A percentile compares a stretch with the other conserved stretches of the same genome.
Evolutionary conservation across 257 asterid species (phyloP).

Genomic region (Ajuga chamaepitys): DNA sequence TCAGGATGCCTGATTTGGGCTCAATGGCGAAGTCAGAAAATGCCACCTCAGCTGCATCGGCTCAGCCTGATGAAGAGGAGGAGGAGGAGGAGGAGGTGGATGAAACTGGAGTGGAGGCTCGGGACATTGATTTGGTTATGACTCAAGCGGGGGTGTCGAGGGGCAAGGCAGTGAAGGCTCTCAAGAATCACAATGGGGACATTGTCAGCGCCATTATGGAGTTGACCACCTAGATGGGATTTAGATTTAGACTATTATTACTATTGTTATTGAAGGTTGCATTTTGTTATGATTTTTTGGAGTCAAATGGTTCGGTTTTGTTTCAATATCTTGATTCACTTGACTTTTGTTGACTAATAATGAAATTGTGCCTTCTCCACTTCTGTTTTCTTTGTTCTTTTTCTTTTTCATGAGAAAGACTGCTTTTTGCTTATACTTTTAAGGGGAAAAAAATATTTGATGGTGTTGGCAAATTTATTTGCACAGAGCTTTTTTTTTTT

Average conservation of each 20-base stretch:
- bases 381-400: too few species aligned
- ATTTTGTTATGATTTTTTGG: conserved; percentile 17
- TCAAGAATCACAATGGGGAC: conserved; percentile 68
- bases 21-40: conserved; percentile 57
- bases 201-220: conserved; percentile 94
- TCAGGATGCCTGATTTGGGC: conserved; percentile 74
- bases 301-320: conserved; percentile 11
- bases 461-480: too few species aligned
- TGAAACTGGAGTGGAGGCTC: conserved; percentile 62
- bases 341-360: conserved; percentile 9
- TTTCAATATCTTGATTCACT: not conserved
- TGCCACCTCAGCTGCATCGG: conserved; percentile 31
- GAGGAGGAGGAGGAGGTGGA: conserved; percentile 82
- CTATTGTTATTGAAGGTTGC: conserved; percentile 1
- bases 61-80: conserved; percentile 55
- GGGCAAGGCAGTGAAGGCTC: conserved; percentile 80
- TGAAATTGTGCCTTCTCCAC: conserved; percentile 6
- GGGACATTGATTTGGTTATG: conserved; percentile 82
- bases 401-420: not conserved
- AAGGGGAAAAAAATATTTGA: not conserved
- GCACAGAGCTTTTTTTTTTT: not conserved
- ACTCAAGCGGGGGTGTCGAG: conserved; percentile 85
- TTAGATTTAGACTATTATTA: not conserved
- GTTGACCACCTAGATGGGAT: conserved; percentile 42
- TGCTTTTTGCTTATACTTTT: not conserved